These are phyloP conservation scores for Sugiyamaella valdiviana DNA, from an alignment of 805 yeast genomes.

Conservation along the genomic window DNA sequence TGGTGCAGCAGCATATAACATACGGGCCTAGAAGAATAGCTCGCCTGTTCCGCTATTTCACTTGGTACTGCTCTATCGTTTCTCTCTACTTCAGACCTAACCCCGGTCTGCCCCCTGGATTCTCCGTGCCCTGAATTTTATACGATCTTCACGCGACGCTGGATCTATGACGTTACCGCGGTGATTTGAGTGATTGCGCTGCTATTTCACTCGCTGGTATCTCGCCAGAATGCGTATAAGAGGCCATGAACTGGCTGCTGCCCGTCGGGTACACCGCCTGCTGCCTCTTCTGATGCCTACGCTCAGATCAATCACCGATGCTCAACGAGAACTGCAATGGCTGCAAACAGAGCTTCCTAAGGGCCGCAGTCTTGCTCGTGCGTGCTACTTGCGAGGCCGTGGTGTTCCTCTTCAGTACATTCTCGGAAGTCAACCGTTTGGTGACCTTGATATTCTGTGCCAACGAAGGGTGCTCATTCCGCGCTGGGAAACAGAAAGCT, in stretches of 20 bases:
- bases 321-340: constrained; percentile 60
- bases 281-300: constrained; percentile 23
- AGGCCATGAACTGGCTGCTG: constrained; percentile 6
- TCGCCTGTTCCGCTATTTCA: too few relatives aligned
- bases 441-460: constrained; percentile 55
- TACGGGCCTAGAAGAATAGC: too few relatives aligned
- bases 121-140: not conserved
- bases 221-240: not conserved
- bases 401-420: constrained; percentile 78
- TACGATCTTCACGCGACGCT: not conserved
- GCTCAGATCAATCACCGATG: constrained; percentile 29
- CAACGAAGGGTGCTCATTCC: constrained; percentile 72
- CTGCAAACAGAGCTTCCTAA: constrained; percentile 47
- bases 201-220: not conserved
- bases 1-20: too few relatives aligned
- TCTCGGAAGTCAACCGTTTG: constrained; percentile 83
- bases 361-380: constrained; percentile 41
- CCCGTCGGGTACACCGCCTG: constrained; percentile 16
- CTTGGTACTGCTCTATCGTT: too few relatives aligned
- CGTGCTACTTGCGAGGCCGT: constrained; percentile 47
- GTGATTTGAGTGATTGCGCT: too few relatives aligned
- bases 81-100: not conserved
- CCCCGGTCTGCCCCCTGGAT: not conserved
- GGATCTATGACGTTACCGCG: too few relatives aligned
- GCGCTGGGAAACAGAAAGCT: constrained; percentile 92